Evolutionary conservation across 1,284 basidiomycete genomes (phyloP).

Genomic region (Ustilago shanxiensis): DNA sequence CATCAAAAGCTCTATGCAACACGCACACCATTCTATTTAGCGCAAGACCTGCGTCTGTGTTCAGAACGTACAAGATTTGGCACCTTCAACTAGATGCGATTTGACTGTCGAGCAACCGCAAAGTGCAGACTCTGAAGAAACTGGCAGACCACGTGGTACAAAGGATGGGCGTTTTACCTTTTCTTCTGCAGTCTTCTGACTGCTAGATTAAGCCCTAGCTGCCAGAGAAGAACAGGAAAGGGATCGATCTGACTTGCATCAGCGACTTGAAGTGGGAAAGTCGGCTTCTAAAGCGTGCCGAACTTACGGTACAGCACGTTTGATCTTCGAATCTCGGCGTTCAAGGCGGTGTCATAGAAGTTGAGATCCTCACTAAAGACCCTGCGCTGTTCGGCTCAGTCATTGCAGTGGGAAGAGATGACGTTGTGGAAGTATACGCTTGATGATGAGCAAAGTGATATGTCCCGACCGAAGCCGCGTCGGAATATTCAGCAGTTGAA

Average conservation of each 20-base stretch:
- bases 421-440: background rate
- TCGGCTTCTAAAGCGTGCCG: background rate
- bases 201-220: no score
- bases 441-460: conserved; percentile 16
- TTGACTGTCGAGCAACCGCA: no score
- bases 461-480: conserved; percentile 13
- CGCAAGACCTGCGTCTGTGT: no score
- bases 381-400: background rate
- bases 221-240: no score
- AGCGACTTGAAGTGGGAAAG: background rate
- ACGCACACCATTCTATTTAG: conserved; percentile 9
- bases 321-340: background rate
- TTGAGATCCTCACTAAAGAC: background rate
- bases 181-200: no score
- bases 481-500: background rate
- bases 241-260: background rate
- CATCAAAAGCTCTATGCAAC: conserved; percentile 15
- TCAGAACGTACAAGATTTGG: no score
- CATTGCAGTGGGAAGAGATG: background rate
- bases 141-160: no score
- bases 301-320: background rate
- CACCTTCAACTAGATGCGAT: no score
- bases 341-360: background rate
- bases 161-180: no score
- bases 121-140: no score